Evolutionary conservation across 495 filamentous ascomycete species (phyloP), one percentile per base, ranked within the genome.

Genomic region (Tetracladium setigerum): DNA sequence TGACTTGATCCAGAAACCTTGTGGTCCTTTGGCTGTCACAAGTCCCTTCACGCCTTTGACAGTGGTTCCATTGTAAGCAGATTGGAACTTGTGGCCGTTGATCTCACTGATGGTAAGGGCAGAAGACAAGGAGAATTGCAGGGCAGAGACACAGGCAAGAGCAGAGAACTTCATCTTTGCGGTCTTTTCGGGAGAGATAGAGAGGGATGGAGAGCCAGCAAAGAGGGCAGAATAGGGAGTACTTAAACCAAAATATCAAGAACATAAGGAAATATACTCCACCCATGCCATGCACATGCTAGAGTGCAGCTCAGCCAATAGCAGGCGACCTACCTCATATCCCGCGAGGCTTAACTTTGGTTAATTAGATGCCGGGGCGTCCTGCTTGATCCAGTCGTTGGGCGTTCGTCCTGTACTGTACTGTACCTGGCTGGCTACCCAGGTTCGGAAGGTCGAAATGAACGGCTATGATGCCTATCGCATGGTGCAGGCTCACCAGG

Each of bases 31-130:
- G 24, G 77, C 80, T 11, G 74, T 75, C n/a, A 82, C 67, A 18
- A 82, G 57, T 5, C 80, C 80, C 7, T 70, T 69, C 32, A 84
- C 67, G 33, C 71, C 65, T 9, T 67, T 70, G 34, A 83, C 72
- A 0, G 50, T 60, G 51, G 76, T 45, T 9, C 70, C 71, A 4
- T 64, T 65, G 56, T 70, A 71, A 0, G 77, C 67, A 16, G 80
- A 84, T 31, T 79, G 54, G 63, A 68, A 82, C n/a, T 59, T 68
- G 42, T 74, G 67, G 48, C 78, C 79, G 53, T 79, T 81, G 66
- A 84, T 82, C 47, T 77, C 70, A 32, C 67, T 64, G 54, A 84
- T 79, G 37, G 73, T 74, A 27, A 78, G 45, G 32, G 73, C 75
- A 30, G 33, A 12, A 12, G 35, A 14, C 10, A n/a, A 36, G 6